phyloP scores from a whole-genome alignment of 805 yeast genomes.

The Ogataea zsoltii region DNA sequence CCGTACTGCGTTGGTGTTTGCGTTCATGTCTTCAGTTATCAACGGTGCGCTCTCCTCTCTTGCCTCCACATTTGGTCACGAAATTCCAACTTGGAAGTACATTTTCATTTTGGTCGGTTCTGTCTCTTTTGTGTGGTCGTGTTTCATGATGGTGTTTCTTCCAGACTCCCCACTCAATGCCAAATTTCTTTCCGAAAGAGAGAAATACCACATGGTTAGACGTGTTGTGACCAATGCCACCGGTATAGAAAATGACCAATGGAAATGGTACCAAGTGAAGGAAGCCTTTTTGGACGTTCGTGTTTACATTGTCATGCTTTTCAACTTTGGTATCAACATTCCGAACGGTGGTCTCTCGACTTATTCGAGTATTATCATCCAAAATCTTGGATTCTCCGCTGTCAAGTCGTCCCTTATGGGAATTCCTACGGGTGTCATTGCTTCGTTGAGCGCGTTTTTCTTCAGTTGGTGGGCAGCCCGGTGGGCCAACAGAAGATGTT shows the following conservation, averaged over 20 bases:
- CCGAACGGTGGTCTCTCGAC: constrained; percentile 47
- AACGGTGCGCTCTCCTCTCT: constrained; percentile 32
- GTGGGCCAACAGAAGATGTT: constrained; percentile 16
- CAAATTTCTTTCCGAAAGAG: constrained; percentile 44
- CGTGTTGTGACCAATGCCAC: constrained; percentile 41
- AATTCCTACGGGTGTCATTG: constrained; percentile 25
- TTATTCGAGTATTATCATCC: constrained; percentile 34
- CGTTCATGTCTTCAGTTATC: constrained; percentile 40
- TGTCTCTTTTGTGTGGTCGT: constrained; percentile 41
- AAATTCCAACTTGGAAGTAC: constrained; percentile 47
- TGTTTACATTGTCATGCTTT: constrained; percentile 41
- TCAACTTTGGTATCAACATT: constrained; percentile 30
- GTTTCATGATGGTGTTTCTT: constrained; percentile 37
- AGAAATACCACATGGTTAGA: constrained; percentile 49
- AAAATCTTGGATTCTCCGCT: constrained; percentile 30
- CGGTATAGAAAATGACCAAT: constrained; percentile 38
- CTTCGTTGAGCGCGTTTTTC: constrained; percentile 16
- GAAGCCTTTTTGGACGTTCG: constrained; percentile 45
- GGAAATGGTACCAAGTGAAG: constrained; percentile 44
- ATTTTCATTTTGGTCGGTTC: constrained; percentile 56
- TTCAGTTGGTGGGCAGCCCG: constrained; percentile 18
- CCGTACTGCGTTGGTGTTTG: constrained; percentile 45
- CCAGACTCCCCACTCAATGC: constrained; percentile 56
- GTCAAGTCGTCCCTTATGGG: constrained; percentile 21
- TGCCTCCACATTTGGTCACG: constrained; percentile 26